These are phyloP conservation scores for Starmera amethionina DNA, from an alignment of 805 yeast genomes.

Conservation along the genomic window DNA sequence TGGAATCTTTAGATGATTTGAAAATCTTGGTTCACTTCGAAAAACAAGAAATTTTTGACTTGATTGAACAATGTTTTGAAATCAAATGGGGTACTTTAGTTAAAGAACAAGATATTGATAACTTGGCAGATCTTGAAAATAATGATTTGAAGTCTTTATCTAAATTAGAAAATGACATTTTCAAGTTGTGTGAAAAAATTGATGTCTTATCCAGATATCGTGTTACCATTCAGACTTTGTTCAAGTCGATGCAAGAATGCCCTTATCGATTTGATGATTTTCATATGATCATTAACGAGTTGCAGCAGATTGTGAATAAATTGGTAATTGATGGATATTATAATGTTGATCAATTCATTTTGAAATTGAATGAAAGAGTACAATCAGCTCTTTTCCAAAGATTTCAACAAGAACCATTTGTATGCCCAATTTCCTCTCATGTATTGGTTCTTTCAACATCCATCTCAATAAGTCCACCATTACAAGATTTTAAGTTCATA, in stretches of 20 bases:
- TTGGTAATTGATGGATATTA: constrained; percentile 27
- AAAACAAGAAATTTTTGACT: constrained; percentile 21
- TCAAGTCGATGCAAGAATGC: constrained; percentile 20
- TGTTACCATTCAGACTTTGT: constrained; percentile 8
- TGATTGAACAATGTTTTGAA: constrained; percentile 24
- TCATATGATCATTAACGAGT: constrained; percentile 6
- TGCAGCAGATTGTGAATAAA: constrained; percentile 28
- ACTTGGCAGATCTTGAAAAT: constrained; percentile 22
- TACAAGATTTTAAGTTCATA: constrained; percentile 25
- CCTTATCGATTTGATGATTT: constrained; percentile 16
- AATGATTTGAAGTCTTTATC: constrained; percentile 20
- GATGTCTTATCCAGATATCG: constrained; percentile 22
- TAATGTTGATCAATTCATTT: constrained; percentile 23
- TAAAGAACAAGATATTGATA: constrained; percentile 37
- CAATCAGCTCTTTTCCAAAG: constrained; percentile 19
- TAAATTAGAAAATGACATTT: constrained; percentile 22
- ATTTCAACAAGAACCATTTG: constrained; percentile 8
- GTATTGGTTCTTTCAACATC: constrained; percentile 25
- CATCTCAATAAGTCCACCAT: constrained; percentile 30
- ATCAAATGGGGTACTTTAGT: constrained; percentile 46
- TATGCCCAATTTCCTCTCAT: constrained; percentile 18
- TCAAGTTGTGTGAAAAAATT: constrained; percentile 20
- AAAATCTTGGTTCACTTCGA: constrained; percentile 30
- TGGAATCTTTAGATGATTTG: constrained; percentile 30
- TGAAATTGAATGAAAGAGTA: constrained; percentile 24